Base-by-base conservation (phyloP, 345 rosid genomes). In the Euphorbia peplus region DNA sequence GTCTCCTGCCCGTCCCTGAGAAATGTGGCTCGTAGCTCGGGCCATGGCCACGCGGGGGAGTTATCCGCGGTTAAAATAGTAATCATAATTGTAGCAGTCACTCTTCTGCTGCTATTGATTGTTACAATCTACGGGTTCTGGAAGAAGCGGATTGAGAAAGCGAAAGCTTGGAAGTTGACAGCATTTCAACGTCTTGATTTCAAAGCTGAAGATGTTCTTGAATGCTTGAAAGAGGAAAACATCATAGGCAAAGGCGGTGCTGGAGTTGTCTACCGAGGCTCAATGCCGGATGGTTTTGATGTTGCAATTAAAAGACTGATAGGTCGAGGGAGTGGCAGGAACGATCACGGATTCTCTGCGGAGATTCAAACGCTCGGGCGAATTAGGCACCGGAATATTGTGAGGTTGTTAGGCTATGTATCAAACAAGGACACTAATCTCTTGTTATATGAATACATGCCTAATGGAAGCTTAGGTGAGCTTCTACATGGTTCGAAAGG, bases 171-270 rank as follows among this genome's bases (percentile, higher is more conserved):
- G 93, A 93, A 86, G 79, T 85, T 93, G 50, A 88, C 96, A 21
- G 88, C 93, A 1, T 93, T 93, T 80, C 98, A 85, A 59, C 74
- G 80, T 29, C 82, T 93, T 11, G 85, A 84, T 59, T 91, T 93
- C 87, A 89, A 81, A 66, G 90, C 91, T 0, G 92, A 88, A 68
- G 92, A 91, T 63, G 95, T 93, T 11, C 76, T 89, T 2, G 92
- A 89, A 53, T 89, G 98, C 53, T 70, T 93, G 56, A 85, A 86
- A 48, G 97, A 93, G 9, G 97, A 91, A 76, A 91, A 89, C 79
- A 88, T 93, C 8, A 93, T 93, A 37, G 98, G 97, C 22, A 91
- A 89, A 88, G 98, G 98, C 2, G 97, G 96, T 29, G 91, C 97
- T 0, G 97, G 98, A 47, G 85, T 80, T 35, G 97, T 93, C 39